phyloP scores from a whole-genome alignment of 306 rosid species.

The Cicer bijugum region DNA sequence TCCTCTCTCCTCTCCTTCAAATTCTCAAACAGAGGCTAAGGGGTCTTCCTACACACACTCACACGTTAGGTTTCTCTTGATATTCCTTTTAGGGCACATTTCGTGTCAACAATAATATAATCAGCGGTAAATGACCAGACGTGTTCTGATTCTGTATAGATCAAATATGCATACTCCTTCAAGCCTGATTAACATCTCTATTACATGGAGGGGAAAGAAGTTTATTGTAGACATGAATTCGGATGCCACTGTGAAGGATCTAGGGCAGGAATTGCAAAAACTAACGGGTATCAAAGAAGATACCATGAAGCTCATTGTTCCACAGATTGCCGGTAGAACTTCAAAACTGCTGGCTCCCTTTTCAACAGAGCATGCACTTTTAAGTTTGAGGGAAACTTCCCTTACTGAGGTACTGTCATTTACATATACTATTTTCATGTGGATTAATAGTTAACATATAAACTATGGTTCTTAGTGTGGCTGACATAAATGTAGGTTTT shows the following conservation, averaged over 20 bases:
- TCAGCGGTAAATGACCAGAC: neutral
- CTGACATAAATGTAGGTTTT: neutral
- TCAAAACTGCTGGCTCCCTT: conserved; percentile 79
- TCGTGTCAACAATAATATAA: neutral
- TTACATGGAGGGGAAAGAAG: conserved; percentile 82
- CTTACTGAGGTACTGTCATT: conserved; percentile 61
- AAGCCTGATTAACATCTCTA: conserved; percentile 48
- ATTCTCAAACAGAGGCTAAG: too few species aligned
- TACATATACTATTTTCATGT: conserved; percentile 17
- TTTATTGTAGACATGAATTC: conserved; percentile 60
- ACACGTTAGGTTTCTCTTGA: neutral
- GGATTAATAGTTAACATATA: conserved; percentile 9
- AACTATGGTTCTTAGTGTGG: conserved; percentile 5
- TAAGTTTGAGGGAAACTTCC: conserved; percentile 69
- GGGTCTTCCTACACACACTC: neutral
- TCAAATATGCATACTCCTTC: conserved; percentile 61
- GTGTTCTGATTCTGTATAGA: conserved; percentile 52
- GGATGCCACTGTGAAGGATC: conserved; percentile 68
- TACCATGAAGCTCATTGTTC: conserved; percentile 86
- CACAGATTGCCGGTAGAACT: conserved; percentile 54
- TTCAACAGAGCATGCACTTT: conserved; percentile 66
- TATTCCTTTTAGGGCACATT: neutral
- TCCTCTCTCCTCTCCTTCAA: too few species aligned
- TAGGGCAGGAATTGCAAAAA: conserved; percentile 71
- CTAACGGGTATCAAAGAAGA: conserved; percentile 69